Conservation (phyloP, 331 rosid species). For the Pyrus hybrid region DNA sequence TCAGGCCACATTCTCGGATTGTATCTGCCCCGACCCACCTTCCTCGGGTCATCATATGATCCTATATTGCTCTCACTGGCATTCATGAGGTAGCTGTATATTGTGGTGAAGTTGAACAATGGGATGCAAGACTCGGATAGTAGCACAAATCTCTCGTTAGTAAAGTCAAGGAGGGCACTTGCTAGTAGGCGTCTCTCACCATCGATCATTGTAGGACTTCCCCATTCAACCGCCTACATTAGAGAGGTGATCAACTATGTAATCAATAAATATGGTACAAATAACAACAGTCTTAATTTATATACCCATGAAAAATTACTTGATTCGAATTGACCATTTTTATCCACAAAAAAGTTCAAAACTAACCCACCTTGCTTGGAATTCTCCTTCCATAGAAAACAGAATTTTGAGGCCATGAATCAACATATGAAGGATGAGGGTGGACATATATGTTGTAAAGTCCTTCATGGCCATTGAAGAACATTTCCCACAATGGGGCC, state of each 20-base stretch:
- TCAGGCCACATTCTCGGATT: slow-evolving; percentile 30
- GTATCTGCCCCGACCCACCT: slow-evolving; percentile 38
- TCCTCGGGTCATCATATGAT: slow-evolving; percentile 39
- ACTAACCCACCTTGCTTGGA: slow-evolving; percentile 40
- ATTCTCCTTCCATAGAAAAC: slow-evolving; percentile 41
- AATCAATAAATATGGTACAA: too few species aligned
- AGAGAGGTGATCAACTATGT: neutral
- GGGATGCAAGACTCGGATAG: slow-evolving; percentile 47
- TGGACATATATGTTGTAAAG: slow-evolving; percentile 39
- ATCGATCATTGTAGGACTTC: slow-evolving; percentile 33
- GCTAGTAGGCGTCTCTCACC: slow-evolving; percentile 46
- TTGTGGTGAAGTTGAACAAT: slow-evolving; percentile 33
- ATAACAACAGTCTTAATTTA: neutral
- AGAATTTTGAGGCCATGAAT: slow-evolving; percentile 26
- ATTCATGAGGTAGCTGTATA: slow-evolving; percentile 24
- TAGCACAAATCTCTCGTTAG: slow-evolving; percentile 36
- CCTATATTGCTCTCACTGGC: slow-evolving; percentile 15
- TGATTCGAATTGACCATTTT: neutral
- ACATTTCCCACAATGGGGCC: slow-evolving; percentile 47
- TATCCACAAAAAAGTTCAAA: neutral
- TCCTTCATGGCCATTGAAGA: slow-evolving; percentile 42
- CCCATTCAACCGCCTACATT: slow-evolving; percentile 37
- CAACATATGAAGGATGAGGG: slow-evolving; percentile 32
- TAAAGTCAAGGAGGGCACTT: slow-evolving; percentile 37
- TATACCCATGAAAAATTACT: neutral